Conservation (phyloP, 75 land plant species). For the Cryptomeria japonica region DNA sequence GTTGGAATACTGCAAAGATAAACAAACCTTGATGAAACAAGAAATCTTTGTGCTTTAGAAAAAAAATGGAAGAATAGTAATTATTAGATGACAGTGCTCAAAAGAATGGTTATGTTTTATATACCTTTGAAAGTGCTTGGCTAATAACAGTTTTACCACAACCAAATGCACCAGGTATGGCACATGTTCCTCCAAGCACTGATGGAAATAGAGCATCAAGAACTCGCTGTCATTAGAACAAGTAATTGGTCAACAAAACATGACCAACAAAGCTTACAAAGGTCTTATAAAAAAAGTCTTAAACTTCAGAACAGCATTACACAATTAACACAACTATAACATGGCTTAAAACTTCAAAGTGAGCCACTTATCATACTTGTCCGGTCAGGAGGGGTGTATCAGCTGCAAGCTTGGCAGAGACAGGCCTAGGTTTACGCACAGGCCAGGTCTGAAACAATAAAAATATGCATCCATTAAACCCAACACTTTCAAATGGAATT, state of each 20-base stretch:
- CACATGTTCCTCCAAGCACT: conserved; percentile 99
- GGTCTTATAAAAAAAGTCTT: not conserved
- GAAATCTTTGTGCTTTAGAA: not conserved
- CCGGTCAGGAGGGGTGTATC: conserved; percentile 99
- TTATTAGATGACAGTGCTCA: not conserved
- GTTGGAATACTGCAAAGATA: conserved; percentile 85
- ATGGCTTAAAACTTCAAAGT: not conserved
- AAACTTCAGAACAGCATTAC: not conserved
- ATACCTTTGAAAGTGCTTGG: conserved; percentile 99
- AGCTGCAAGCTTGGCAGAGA: conserved; percentile 94
- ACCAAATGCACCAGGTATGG: conserved; percentile 99
- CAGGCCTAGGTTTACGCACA: conserved; percentile 96
- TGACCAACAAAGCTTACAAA: not conserved
- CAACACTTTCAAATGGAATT: not conserved
- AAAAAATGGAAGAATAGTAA: not conserved
- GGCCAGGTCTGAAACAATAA: conserved; percentile 86
- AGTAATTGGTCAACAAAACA: conserved; percentile 7
- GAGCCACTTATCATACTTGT: conserved; percentile 61
- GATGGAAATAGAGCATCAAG: conserved; percentile 99
- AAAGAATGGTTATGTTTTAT: not conserved
- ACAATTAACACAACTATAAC: conserved; percentile 3
- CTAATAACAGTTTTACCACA: conserved; percentile 99
- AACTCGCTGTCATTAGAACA: conserved; percentile 69
- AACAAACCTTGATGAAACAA: not conserved
- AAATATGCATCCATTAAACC: conserved; percentile 7